These are phyloP conservation scores for Neopestalotiopsis clavispora DNA, from an alignment of 2,329 filamentous ascomycete genomes.

Conservation along the genomic window DNA sequence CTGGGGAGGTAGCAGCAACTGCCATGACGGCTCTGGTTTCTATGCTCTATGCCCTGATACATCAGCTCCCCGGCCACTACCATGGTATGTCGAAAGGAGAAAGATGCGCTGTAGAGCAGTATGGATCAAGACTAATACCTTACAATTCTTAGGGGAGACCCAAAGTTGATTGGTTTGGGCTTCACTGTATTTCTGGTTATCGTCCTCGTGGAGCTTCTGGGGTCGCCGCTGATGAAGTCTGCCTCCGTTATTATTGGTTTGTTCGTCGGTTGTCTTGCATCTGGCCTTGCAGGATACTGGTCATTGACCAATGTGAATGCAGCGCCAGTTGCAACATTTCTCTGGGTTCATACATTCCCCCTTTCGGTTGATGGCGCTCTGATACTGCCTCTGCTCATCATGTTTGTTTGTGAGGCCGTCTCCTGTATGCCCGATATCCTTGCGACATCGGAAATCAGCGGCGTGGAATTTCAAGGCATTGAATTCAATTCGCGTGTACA, in stretches of 20 bases:
- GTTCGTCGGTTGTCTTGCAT: conserved; percentile 70
- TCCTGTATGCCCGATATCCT: conserved; percentile 65
- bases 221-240: conserved; percentile 72
- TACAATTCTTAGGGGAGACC: conserved; percentile 46
- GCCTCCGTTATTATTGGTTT: conserved; percentile 69
- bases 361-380: conserved; percentile 68
- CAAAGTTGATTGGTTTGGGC: conserved; percentile 69
- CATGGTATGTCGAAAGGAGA: conserved; percentile 40
- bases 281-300: conserved; percentile 70
- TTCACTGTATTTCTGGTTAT: conserved; percentile 72
- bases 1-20: conserved; percentile 70
- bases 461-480: conserved; percentile 62
- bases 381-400: conserved; percentile 68
- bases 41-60: conserved; percentile 62
- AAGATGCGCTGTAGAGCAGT: too few relatives aligned
- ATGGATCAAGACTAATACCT: background rate
- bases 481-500: conserved; percentile 73
- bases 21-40: conserved; percentile 51
- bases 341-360: conserved; percentile 74
- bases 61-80: conserved; percentile 63
- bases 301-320: conserved; percentile 61
- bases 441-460: conserved; percentile 52
- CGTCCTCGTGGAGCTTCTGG: conserved; percentile 71
- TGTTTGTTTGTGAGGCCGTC: conserved; percentile 71
- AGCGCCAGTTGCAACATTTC: conserved; percentile 68